phyloP scores from a whole-genome alignment of 1,284 basidiomycete species.

The Anthracocystis walkeri region DNA sequence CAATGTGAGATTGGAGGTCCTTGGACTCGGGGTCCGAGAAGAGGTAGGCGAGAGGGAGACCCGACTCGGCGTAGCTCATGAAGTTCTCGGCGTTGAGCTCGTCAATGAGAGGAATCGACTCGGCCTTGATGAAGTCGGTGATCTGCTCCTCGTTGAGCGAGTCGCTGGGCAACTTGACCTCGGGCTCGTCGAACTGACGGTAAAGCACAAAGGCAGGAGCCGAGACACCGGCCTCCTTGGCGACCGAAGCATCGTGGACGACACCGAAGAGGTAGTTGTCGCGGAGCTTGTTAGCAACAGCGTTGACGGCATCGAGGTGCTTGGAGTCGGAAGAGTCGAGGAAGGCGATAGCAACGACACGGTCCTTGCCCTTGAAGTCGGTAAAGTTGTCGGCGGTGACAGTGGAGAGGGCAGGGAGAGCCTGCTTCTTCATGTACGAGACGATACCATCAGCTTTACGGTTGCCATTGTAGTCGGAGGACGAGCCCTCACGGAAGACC shows the following conservation, averaged over 20 bases:
- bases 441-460: slow-evolving; percentile 96
- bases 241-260: slow-evolving; percentile 75
- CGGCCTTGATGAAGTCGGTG: slow-evolving; percentile 77
- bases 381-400: slow-evolving; percentile 81
- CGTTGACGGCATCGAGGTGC: slow-evolving; percentile 75
- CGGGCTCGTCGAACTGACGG: slow-evolving; percentile 90
- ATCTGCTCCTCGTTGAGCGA: slow-evolving; percentile 74
- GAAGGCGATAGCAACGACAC: slow-evolving; percentile 90
- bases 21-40: slow-evolving; percentile 86
- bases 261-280: slow-evolving; percentile 94
- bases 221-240: slow-evolving; percentile 77
- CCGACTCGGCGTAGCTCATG: slow-evolving; percentile 81
- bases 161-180: slow-evolving; percentile 73
- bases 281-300: slow-evolving; percentile 85
- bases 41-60: slow-evolving; percentile 91
- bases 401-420: slow-evolving; percentile 89
- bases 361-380: slow-evolving; percentile 90
- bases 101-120: slow-evolving; percentile 89
- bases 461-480: slow-evolving; percentile 82
- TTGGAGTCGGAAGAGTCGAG: slow-evolving; percentile 78
- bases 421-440: slow-evolving; percentile 98
- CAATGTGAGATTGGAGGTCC: slow-evolving; percentile 78
- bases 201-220: slow-evolving; percentile 90
- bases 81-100: slow-evolving; percentile 97
- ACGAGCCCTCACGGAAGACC: slow-evolving; percentile 87